A percentile compares a stretch with the other conserved stretches of the same genome.
These are phyloP conservation scores for Backusella westeae DNA, from an alignment of 192 early-diverging fungal species.

Conservation along the genomic window DNA sequence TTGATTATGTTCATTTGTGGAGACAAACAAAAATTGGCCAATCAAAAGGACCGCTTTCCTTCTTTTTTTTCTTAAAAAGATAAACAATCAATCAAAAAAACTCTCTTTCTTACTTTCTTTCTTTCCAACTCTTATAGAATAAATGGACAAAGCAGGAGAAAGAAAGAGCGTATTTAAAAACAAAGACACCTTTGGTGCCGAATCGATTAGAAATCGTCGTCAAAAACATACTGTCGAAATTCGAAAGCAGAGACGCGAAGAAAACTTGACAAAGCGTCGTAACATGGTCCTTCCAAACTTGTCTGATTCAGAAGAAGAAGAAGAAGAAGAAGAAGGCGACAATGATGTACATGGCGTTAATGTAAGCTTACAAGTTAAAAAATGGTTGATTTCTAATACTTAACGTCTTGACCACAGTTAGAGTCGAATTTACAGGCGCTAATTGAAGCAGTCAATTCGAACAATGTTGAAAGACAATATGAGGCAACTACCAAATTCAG, in stretches of 20 bases:
- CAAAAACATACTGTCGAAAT: slow-evolving; percentile 92
- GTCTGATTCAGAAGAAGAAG: slow-evolving; percentile 35
- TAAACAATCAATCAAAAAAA: not conserved
- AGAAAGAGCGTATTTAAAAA: slow-evolving; percentile 83
- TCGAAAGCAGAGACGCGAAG: slow-evolving; percentile 93
- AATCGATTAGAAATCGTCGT: slow-evolving; percentile 88
- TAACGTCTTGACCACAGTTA: not conserved
- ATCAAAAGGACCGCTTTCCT: not conserved
- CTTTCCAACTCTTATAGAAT: not conserved
- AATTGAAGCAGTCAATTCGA: slow-evolving; percentile 80
- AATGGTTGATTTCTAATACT: slow-evolving; percentile 19
- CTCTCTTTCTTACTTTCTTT: not conserved
- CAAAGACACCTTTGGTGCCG: slow-evolving; percentile 79
- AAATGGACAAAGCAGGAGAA: slow-evolving; percentile 57
- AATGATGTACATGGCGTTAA: slow-evolving; percentile 75
- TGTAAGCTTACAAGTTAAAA: slow-evolving; percentile 47
- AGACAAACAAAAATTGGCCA: not conserved
- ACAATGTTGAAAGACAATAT: slow-evolving; percentile 78
- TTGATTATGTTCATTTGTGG: too few species aligned
- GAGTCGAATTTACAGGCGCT: slow-evolving; percentile 56
- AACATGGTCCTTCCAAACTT: slow-evolving; percentile 53
- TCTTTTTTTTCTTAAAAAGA: not conserved
- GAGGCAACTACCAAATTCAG: slow-evolving; percentile 86
- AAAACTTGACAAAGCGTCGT: slow-evolving; percentile 88
- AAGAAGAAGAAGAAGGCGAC: slow-evolving; percentile 43